phyloP scores from a whole-genome alignment of 1,284 basidiomycete genomes.

The Pseudozyma tsukubaensis region DNA sequence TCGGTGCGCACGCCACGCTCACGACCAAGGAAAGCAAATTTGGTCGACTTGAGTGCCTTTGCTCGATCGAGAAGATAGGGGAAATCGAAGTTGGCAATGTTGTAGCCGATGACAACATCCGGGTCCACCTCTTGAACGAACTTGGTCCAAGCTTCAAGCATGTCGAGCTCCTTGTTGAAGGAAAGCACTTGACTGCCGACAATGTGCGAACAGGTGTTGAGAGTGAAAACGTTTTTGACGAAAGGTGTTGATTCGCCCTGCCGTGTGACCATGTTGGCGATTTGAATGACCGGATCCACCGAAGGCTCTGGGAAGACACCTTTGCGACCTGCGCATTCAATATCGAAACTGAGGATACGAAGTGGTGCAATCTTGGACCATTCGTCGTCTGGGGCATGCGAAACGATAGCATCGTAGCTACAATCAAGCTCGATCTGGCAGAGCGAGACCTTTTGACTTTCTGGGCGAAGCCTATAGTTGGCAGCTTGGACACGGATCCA shows the following conservation, averaged over 20 bases:
- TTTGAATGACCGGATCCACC: conserved; percentile 68
- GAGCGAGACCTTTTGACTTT: conserved; percentile 54
- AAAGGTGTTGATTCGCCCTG: conserved; percentile 66
- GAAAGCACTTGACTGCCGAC: conserved; percentile 66
- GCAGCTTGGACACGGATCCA: conserved; percentile 63
- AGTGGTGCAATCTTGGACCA: conserved; percentile 67
- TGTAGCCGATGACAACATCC: conserved; percentile 68
- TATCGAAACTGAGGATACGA: conserved; percentile 68
- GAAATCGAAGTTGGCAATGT: conserved; percentile 68
- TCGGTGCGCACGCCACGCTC: conserved; percentile 64
- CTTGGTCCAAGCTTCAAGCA: conserved; percentile 66
- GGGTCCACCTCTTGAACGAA: conserved; percentile 67
- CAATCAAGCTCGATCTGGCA: conserved; percentile 67
- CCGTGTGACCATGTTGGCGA: conserved; percentile 68
- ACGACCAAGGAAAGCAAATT: conserved; percentile 66
- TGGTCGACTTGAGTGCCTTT: conserved; percentile 63
- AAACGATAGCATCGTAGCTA: conserved; percentile 56
- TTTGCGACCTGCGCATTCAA: conserved; percentile 68
- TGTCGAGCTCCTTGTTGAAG: conserved; percentile 63
- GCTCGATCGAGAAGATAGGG: conserved; percentile 68
- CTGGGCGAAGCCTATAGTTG: conserved; percentile 59
- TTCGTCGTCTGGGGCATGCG: conserved; percentile 64
- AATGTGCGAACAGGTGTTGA: conserved; percentile 67
- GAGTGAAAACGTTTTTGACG: conserved; percentile 67
- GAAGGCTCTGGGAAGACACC: conserved; percentile 66